phyloP scores from a whole-genome alignment of 2,329 filamentous ascomycete genomes.

The Neurospora sp. region DNA sequence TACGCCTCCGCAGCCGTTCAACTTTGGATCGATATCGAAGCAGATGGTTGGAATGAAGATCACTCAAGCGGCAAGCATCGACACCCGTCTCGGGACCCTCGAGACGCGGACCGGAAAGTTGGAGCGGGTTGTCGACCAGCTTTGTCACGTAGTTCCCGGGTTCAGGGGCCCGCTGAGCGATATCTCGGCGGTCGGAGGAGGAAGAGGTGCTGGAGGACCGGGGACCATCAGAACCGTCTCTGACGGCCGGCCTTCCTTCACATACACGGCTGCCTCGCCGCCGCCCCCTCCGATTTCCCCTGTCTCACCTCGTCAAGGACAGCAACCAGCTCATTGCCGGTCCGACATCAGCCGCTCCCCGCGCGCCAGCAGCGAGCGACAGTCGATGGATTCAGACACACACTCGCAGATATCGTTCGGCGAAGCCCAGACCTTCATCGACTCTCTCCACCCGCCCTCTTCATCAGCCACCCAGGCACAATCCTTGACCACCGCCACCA shows the following conservation, averaged over 20 bases:
- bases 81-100: slow-evolving; percentile 40
- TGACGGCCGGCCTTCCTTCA: slow-evolving; percentile 13
- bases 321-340: slow-evolving; percentile 19
- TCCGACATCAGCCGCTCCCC: slow-evolving; percentile 19
- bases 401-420: slow-evolving; percentile 34
- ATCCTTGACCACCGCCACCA: slow-evolving; percentile 12
- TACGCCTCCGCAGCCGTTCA: slow-evolving; percentile 40
- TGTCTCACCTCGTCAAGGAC: slow-evolving; percentile 6
- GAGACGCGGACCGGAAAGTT: slow-evolving; percentile 43
- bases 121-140: slow-evolving; percentile 41
- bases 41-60: slow-evolving; percentile 46
- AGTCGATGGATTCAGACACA: slow-evolving; percentile 26
- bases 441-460: slow-evolving; percentile 30
- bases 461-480: slow-evolving; percentile 21
- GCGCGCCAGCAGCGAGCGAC: slow-evolving; percentile 26
- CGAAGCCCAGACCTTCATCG: slow-evolving; percentile 35
- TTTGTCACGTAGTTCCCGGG: slow-evolving; percentile 36
- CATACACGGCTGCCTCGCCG: slow-evolving; percentile 19
- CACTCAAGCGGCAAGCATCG: slow-evolving; percentile 42
- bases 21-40: slow-evolving; percentile 41
- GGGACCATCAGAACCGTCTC: background rate
- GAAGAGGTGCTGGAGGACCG: background rate
- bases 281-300: slow-evolving; percentile 17
- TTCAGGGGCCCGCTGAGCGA: slow-evolving; percentile 24
- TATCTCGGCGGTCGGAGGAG: slow-evolving; percentile 15